Base-by-base conservation (phyloP, 331 rosid genomes). In the Phaseolus coccineus region DNA sequence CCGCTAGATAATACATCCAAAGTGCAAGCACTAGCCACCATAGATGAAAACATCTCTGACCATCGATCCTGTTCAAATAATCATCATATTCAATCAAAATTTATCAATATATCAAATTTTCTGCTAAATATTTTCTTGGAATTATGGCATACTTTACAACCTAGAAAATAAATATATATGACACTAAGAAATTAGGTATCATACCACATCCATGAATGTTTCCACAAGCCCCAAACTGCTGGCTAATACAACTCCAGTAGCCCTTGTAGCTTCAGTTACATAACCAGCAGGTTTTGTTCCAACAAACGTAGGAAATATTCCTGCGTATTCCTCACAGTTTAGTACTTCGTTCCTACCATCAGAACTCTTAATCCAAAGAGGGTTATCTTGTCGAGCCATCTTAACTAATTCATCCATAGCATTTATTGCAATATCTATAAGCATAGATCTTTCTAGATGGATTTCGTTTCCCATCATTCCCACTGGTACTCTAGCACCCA, bases 381-480 rank as follows among this genome's bases (percentile, higher is more conserved):
- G 86, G 42, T 73, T 31, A 63, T 92, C 93, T 0, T 76, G 71
- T 67, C 89, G 90, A 75, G 88, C 87, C 94, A 90, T 56, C 84
- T 85, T 88, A 47, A 94, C 52, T 15, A 94, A 73, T 65, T 94
- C 98, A 58, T 90, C 90, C 98, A 94, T 92, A 37, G 98, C 92
- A 39, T 74, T 80, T 71, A 77, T 16, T 8, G 97, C 98, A 69
- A 92, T 84, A 40, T 92, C 89, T 0, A 83, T 3, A 48, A 80
- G 79, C 84, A 84, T 80, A 8, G 91, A 51, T 75, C 86, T 75
- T 44, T 90, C 92, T 4, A 69, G n/a, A 2, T 86, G 89, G 42
- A 52, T 5, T 25, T 80, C 91, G 63, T 74, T 85, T 37, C 81
- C 80, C 71, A 82, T 65, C 83, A 86, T 47, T 61, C 90, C 88